Conservation (phyloP, 495 filamentous ascomycete species). For the Talaromyces liani region DNA sequence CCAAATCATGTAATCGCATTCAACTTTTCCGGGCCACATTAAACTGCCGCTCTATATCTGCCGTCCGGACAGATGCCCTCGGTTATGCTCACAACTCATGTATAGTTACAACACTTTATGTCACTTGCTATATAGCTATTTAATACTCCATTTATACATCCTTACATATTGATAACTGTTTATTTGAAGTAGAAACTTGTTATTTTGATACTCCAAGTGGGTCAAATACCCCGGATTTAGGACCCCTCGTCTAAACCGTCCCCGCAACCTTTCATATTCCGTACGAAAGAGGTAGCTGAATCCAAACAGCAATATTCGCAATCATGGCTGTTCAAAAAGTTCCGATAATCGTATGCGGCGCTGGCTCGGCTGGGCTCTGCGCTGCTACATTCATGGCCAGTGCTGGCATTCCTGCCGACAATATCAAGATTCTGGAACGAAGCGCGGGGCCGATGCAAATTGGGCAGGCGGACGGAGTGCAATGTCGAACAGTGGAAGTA, state of each 20-base stretch:
- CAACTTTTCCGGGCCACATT: background rate
- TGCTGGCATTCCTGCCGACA: slow-evolving; percentile 34
- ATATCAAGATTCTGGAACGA: slow-evolving; percentile 57
- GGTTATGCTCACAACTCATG: background rate
- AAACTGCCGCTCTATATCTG: background rate
- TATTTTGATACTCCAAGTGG: background rate
- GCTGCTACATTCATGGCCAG: slow-evolving; percentile 61
- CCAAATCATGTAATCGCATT: background rate
- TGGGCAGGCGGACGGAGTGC: slow-evolving; percentile 78
- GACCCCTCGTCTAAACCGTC: background rate
- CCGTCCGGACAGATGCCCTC: background rate
- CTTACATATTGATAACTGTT: background rate
- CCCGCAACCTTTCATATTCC: background rate
- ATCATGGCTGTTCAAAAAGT: background rate
- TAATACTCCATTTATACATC: background rate
- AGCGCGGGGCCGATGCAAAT: slow-evolving; percentile 51
- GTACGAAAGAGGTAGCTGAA: background rate
- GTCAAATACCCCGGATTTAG: background rate
- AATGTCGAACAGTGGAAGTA: slow-evolving; percentile 74
- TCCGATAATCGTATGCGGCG: slow-evolving; percentile 55
- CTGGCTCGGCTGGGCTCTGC: slow-evolving; percentile 62
- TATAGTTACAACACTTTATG: background rate
- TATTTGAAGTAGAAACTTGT: background rate
- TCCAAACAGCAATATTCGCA: background rate
- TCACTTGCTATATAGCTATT: background rate